Percentiles rank a stretch among this genome's conserved stretches.
These are phyloP conservation scores for Polygonum maritimum DNA, from an alignment of 148 eudicot species.

Conservation along the genomic window DNA sequence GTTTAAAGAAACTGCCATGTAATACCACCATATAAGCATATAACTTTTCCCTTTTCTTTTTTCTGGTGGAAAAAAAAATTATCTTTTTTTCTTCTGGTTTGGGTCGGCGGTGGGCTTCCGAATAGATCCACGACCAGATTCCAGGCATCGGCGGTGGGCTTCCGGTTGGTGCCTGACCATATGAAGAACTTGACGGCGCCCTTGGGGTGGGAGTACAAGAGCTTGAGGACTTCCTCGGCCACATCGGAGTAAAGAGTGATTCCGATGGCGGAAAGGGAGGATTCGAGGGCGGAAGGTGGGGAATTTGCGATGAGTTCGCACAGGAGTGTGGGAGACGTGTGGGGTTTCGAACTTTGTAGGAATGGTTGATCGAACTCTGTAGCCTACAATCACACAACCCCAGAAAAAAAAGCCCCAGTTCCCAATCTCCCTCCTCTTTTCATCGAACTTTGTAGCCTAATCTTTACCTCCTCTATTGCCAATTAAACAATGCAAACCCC, in stretches of 20 bases:
- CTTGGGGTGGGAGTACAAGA: constrained; percentile 46
- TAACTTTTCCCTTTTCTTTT: too few relatives aligned
- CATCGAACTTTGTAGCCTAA: constrained; percentile 52
- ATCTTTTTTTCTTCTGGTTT: too few relatives aligned
- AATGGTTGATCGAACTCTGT: constrained; percentile 11
- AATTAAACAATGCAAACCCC: constrained; percentile 41
- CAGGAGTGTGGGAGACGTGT: constrained; percentile 40
- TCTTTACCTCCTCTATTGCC: constrained; percentile 46
- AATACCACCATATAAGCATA: too few relatives aligned
- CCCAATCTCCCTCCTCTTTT: constrained; percentile 21
- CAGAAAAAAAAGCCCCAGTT: background rate
- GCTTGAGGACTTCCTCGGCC: constrained; percentile 61
- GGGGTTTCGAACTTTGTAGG: constrained; percentile 31
- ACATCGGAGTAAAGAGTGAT: constrained; percentile 45
- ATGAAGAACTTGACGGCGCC: constrained; percentile 59
- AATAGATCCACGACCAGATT: constrained; percentile 83
- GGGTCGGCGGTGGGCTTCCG: constrained; percentile 17
- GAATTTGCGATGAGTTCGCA: constrained; percentile 45
- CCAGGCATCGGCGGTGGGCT: constrained; percentile 53
- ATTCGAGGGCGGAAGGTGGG: constrained; percentile 28
- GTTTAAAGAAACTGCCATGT: too few relatives aligned
- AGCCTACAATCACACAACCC: constrained; percentile 8
- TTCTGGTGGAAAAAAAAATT: too few relatives aligned
- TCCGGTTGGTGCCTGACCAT: constrained; percentile 47
- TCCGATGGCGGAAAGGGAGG: constrained; percentile 31